Evolutionary conservation across 305 asterid genomes (phyloP).

Genomic region (Fraxinus greggii): DNA sequence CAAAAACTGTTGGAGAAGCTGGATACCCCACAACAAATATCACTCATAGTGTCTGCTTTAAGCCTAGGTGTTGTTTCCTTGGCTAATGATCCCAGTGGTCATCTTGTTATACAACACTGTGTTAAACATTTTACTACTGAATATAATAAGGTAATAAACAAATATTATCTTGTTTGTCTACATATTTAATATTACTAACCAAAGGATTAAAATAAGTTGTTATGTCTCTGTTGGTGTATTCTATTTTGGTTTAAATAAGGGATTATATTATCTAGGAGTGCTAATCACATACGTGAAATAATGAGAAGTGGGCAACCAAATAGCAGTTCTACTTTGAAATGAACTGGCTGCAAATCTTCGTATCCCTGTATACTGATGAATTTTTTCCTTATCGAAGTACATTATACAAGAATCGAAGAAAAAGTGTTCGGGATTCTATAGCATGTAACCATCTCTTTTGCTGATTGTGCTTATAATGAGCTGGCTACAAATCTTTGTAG

Average conservation of each 20-base stretch:
- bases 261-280: not conserved
- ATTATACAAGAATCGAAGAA: too few relatives aligned
- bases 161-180: not conserved
- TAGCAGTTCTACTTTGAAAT: not conserved
- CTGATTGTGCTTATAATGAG: not conserved
- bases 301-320: not conserved
- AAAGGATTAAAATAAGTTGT: not conserved
- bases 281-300: not conserved
- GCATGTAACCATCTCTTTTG: constrained; percentile 2
- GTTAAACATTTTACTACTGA: constrained; percentile 44
- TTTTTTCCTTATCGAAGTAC: too few relatives aligned
- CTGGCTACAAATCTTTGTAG: not conserved
- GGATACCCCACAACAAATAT: constrained; percentile 48
- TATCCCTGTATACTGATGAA: not conserved
- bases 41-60: constrained; percentile 38
- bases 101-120: constrained; percentile 55
- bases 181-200: not conserved
- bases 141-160: constrained; percentile 48
- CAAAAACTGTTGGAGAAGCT: constrained; percentile 57
- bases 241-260: not conserved
- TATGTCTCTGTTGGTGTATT: not conserved
- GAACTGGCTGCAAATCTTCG: not conserved
- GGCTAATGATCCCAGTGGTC: constrained; percentile 63
- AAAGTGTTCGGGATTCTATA: not conserved
- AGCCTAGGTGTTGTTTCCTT: constrained; percentile 41